Evolutionary conservation across 257 asterid genomes (phyloP), one percentile per base, ranked within the genome.

Genomic region (Capsicum pubescens): DNA sequence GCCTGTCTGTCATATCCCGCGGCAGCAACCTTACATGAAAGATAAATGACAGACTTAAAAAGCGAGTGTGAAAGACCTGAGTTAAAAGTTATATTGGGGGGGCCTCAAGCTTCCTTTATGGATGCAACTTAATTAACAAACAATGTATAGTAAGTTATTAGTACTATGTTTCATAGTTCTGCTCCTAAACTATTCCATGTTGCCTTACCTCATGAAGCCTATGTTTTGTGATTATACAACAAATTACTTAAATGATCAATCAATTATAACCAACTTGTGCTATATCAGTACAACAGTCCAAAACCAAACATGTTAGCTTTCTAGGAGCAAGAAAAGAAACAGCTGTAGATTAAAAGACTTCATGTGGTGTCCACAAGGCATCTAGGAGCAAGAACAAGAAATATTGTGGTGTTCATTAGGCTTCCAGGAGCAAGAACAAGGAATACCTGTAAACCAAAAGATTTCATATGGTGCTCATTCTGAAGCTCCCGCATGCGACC

Each of bases 401-500:
- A 69, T 88, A 95, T 26, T 1, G 32, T 26, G 32, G 42, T 88
- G 97, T 84, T 93, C 97, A 69, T 69, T 69, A 59, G 7, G 50
- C 32, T 71, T 79, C 57, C 17, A 61, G 64, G 48, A 84, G 81
- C 83, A 58, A 9, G 68, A 89, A 87, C 19, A 17, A 85, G 82
- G 77, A 74, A 69, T 88, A 95, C 98, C 98, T 91, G 98, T 87
- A 95, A 89, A 83, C 98, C 98, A 66, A 95, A 94, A 57, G 97
- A 89, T 88, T 93, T 93, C 95, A 95, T 86, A 84, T 92, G 98
- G 35, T 90, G 98, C 82, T 93, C 98, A 82, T 92, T 91, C 78
- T 92, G 98, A 88, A 95, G 97, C 86, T 93, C 98, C 71, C 97
- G 89, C 98, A 93, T 95, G 80, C 98, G 94, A 54, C 98, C 98